Conservation (phyloP, 495 filamentous ascomycete species). For the Aspergillus haitiensis region DNA sequence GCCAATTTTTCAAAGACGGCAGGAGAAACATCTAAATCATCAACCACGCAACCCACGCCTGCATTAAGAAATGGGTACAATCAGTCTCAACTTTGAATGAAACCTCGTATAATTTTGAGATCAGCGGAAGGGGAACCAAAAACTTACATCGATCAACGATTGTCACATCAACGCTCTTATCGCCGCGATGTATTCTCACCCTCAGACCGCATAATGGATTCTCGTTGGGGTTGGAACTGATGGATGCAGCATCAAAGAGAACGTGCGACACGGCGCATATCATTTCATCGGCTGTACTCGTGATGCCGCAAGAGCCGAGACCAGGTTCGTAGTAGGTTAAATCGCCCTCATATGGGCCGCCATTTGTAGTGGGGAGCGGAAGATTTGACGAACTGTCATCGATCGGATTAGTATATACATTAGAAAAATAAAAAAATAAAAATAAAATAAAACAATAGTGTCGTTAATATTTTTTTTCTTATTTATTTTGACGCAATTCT, state of each 20-base stretch:
- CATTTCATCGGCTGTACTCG: conserved; percentile 48
- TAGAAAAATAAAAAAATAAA: not conserved
- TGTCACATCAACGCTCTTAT: conserved; percentile 60
- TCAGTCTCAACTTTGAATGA: not conserved
- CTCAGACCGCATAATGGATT: conserved; percentile 70
- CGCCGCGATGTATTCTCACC: conserved; percentile 51
- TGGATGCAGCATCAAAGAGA: conserved; percentile 62
- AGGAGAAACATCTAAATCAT: conserved; percentile 67
- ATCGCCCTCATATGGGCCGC: conserved; percentile 59
- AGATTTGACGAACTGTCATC: conserved; percentile 39
- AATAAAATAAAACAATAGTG: not conserved
- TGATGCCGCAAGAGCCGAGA: conserved; percentile 70
- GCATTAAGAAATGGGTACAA: not conserved
- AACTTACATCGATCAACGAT: conserved; percentile 71
- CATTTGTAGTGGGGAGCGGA: conserved; percentile 55
- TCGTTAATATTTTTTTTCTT: conserved; percentile 17
- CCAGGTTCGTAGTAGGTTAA: conserved; percentile 70
- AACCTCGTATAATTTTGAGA: not conserved
- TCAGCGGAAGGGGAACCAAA: conserved; percentile 8
- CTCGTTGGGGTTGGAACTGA: conserved; percentile 60
- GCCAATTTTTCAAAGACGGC: conserved; percentile 62
- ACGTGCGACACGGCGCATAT: conserved; percentile 68
- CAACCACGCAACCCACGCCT: conserved; percentile 56
- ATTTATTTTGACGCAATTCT: conserved; percentile 19
- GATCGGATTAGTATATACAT: not conserved